Percentiles rank a stretch among this genome's conserved stretches.
Evolutionary conservation across 2,329 filamentous ascomycete genomes (phyloP).

Genomic region (Dothiorella sarmentorum): DNA sequence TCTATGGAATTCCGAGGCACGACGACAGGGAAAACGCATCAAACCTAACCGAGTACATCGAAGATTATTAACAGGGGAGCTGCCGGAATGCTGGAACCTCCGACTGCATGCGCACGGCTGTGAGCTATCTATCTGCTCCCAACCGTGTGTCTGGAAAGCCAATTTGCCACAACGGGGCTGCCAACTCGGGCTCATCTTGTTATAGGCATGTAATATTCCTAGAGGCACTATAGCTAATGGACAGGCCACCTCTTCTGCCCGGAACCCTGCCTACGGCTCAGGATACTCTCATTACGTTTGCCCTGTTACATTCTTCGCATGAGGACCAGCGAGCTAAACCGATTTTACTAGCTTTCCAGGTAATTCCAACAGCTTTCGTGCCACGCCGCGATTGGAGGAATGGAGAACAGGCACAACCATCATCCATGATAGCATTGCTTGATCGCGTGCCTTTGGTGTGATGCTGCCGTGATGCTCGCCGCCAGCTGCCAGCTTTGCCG

Average conservation of each 20-base stretch:
- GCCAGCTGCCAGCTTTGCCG: conserved; percentile 13
- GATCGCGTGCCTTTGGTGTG: conserved; percentile 8
- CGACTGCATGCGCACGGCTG: too few species aligned
- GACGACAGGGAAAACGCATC: neutral
- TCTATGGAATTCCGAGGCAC: neutral
- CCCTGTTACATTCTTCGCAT: neutral
- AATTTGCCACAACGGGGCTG: neutral
- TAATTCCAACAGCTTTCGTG: conserved; percentile 5
- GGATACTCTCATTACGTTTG: conserved; percentile 3
- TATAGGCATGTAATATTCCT: conserved; percentile 1
- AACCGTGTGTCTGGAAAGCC: neutral
- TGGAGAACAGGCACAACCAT: neutral
- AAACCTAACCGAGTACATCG: conserved; percentile 2
- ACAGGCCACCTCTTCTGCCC: neutral
- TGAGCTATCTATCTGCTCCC: neutral
- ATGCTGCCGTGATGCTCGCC: conserved; percentile 5
- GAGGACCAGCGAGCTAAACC: neutral
- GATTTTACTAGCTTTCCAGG: neutral
- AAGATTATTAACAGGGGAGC: neutral
- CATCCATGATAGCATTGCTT: conserved; percentile 3
- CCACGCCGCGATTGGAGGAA: neutral
- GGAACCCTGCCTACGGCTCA: neutral
- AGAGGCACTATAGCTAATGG: neutral
- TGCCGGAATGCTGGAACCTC: conserved; percentile 2
- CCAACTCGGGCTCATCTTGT: neutral